Evolutionary conservation across 2,329 filamentous ascomycete species (phyloP), one percentile per base, ranked within the genome.

Genomic region (Ophiostoma triangulosporum): DNA sequence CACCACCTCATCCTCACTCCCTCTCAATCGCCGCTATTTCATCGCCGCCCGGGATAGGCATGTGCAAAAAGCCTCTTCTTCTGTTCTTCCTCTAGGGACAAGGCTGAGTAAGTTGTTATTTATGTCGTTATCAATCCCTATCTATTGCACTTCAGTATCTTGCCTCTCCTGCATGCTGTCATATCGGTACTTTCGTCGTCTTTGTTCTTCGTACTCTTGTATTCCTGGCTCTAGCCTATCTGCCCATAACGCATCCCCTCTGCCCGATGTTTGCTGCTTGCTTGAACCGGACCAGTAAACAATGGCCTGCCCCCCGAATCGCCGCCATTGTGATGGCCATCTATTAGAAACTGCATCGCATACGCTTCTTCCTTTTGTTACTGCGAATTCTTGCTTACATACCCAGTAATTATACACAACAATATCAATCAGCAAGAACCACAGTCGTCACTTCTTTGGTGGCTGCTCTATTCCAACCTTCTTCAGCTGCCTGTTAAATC

Each of bases 61-160:
- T 57, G 51, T 52, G 53, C 38, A 48, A 56, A 51, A 52, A 51
- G 38, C 31, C 46, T 24, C 12, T 14, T 24, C 12, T 14, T 38
- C 14, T 33, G 27, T 26, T 32, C 49, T 49, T 12, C 50, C 49
- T 6, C 20, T 29, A 51, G 46, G 35, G 51, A 38, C 43, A 36
- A 31, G 53, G 53, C 43, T 29, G 48, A 54, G 54, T 43, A 43
- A 43, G 38, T 43, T 58, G n/a, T 52, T 53, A 52, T 54, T n/a
- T 15, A 17, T 29, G 43, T 27, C 43, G 43, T 24, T 29, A 49
- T 20, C 29, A 49, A 8, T 46, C n/a, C 40, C 26, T 29, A 31
- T 35, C 36, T 14, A 4, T 27, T 12, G n/a, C 20, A 15, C 29
- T 12, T 51, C 40, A n/a, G n/a, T 38, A 5, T 9, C 31, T 24